These are phyloP conservation scores for Breviolum minutum DNA, from an alignment of 73 alveolate species.

Conservation along the genomic window DNA sequence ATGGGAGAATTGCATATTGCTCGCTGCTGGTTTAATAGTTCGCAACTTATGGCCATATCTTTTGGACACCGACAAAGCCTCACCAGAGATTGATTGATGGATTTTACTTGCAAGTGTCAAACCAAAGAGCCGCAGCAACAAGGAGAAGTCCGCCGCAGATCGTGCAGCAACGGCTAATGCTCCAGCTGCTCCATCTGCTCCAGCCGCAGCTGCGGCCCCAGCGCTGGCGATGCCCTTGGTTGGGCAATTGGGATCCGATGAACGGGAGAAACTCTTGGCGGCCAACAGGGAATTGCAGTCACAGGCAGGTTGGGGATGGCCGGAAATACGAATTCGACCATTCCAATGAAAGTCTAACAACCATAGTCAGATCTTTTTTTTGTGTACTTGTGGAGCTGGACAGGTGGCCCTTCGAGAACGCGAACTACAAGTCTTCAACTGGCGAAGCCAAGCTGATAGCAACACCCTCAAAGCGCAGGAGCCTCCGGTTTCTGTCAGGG, in stretches of 20 bases:
- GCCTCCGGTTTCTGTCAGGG: not conserved
- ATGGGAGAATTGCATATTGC: too few relatives aligned
- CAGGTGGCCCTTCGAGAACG: constrained; percentile 71
- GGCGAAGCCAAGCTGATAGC: constrained; percentile 93
- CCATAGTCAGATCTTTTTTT: not conserved
- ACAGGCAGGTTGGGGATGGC: not conserved
- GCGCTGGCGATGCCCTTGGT: not conserved
- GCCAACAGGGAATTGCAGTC: constrained; percentile 47
- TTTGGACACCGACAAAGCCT: too few relatives aligned
- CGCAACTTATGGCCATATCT: too few relatives aligned
- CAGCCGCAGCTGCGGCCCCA: constrained; percentile 1
- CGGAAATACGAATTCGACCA: too few relatives aligned
- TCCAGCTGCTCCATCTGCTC: not conserved
- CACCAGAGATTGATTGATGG: too few relatives aligned
- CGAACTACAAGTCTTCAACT: constrained; percentile 60
- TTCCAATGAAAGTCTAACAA: too few relatives aligned
- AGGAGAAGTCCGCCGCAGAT: constrained; percentile 19
- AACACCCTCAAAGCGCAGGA: constrained; percentile 60
- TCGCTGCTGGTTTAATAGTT: too few relatives aligned
- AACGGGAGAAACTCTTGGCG: constrained; percentile 32
- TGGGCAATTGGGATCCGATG: not conserved
- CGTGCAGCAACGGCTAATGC: constrained; percentile 18
- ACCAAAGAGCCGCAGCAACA: not conserved
- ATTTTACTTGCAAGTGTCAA: not conserved
- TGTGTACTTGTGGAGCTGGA: not conserved